Evolutionary conservation across 208 protist species (phyloP).

Genomic region (Trypanosoma brucei): DNA sequence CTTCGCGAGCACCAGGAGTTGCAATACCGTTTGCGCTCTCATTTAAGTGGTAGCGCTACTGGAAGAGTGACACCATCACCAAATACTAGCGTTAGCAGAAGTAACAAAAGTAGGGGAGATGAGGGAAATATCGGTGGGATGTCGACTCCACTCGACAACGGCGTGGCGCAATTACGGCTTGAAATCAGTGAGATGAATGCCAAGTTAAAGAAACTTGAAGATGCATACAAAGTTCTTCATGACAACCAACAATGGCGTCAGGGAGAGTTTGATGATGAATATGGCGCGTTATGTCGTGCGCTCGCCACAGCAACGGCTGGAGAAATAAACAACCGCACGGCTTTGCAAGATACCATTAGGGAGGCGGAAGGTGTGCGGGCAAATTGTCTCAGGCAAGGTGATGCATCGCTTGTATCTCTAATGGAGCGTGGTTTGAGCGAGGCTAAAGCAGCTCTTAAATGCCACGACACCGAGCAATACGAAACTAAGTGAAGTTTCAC

Average conservation of each 20-base stretch:
- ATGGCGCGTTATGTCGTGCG: conserved; percentile 6
- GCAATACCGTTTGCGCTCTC: conserved; percentile 42
- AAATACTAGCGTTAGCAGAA: no score
- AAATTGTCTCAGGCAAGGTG: conserved; percentile 1
- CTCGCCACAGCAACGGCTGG: neutral
- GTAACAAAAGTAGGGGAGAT: no score
- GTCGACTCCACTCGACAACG: conserved; percentile 16
- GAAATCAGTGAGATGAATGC: conserved; percentile 27
- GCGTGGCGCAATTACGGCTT: conserved; percentile 36
- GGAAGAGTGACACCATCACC: no score
- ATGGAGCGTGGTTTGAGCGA: conserved; percentile 6
- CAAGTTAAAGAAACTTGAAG: conserved; percentile 28
- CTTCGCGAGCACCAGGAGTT: conserved; percentile 39
- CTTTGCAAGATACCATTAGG: conserved; percentile 3
- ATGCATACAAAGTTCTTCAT: conserved; percentile 36
- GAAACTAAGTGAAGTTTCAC: no score
- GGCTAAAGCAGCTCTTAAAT: neutral
- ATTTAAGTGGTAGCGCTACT: conserved; percentile 70
- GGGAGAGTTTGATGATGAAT: conserved; percentile 16
- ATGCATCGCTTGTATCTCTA: conserved; percentile 9
- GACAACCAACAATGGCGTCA: conserved; percentile 9
- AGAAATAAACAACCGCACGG: conserved; percentile 6
- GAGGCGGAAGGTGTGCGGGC: conserved; percentile 8
- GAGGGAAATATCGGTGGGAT: neutral
- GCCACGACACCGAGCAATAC: no score